Evolutionary conservation across 1,284 basidiomycete genomes (phyloP), one percentile per base, ranked within the genome.

Genomic region (Cutaneotrichosporon daszewskae): DNA sequence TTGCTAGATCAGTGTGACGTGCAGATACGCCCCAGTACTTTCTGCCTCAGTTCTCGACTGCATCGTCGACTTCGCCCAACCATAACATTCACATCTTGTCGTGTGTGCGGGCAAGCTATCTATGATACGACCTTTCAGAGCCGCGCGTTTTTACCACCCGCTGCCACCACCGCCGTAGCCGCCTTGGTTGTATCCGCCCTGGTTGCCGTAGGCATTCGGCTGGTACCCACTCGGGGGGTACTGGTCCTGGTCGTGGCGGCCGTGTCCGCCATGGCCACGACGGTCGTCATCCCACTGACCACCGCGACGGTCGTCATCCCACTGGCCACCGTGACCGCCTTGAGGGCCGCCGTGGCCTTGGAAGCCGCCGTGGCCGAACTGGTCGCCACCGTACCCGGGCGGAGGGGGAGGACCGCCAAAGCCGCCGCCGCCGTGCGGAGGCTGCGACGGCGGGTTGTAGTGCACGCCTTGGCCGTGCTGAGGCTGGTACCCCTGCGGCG

Each of bases 401-500:
- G 37, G 43, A 13, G 18, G 20, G 5, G n/a, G n/a, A n/a, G n/a
- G n/a, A n/a, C n/a, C n/a, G n/a, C n/a, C n/a, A n/a, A n/a, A n/a
- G n/a, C n/a, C n/a, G n/a, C n/a, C n/a, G n/a, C n/a, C n/a, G n/a
- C n/a, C n/a, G n/a, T n/a, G n/a, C n/a, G n/a, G n/a, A n/a, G 40
- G 38, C 22, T 19, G 33, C 20, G 45, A 38, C 18, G 45, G 45
- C 4, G 45, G 40, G 35, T 29, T n/a, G 24, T 29, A 26, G 14
- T 23, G 26, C 25, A 19, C 20, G 20, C 35, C 19, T 29, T 24
- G 35, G 38, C 38, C 29, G 17, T 34, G 29, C 37, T 39, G 36
- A 8, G 26, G 37, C 29, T 39, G 40, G 32, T 20, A 32, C 24
- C 31, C 32, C 22, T 25, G 23, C 26, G 28, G 29, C 32, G 16